Percentiles rank a stretch among this genome's conserved stretches.
Evolutionary conservation across 345 rosid species (phyloP).

Genomic region (Brassica incana): DNA sequence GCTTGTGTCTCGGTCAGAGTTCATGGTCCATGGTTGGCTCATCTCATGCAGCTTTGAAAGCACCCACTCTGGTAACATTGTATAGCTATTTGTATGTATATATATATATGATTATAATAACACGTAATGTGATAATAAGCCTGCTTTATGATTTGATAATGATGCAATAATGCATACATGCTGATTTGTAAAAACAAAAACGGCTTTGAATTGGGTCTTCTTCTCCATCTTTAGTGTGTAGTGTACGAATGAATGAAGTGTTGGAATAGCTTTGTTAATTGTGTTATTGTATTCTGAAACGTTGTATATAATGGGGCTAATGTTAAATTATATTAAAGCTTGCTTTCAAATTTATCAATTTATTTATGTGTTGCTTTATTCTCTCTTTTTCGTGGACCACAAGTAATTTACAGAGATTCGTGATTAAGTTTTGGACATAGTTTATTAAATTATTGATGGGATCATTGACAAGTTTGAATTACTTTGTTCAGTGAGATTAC

Average conservation of each 20-base stretch:
- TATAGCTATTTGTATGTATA: constrained; percentile 27
- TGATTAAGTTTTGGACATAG: not conserved
- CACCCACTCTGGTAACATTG: constrained; percentile 19
- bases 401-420: not conserved
- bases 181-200: constrained; percentile 39
- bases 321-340: not conserved
- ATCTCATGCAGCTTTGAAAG: constrained; percentile 37
- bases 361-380: not conserved
- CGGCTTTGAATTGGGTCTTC: constrained; percentile 22
- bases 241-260: constrained; percentile 20
- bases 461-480: not conserved
- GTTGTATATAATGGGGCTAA: not conserved
- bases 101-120: not conserved
- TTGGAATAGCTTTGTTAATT: constrained; percentile 13
- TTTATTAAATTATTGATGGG: no score
- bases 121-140: constrained; percentile 31
- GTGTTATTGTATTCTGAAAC: constrained; percentile 12
- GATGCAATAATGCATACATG: constrained; percentile 30
- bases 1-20: constrained; percentile 62
- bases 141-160: constrained; percentile 32
- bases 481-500: no score
- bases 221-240: not conserved
- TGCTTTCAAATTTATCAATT: constrained; percentile 20
- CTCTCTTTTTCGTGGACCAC: constrained; percentile 4
- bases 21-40: constrained; percentile 69